A percentile compares a stretch with the other conserved stretches of the same genome.
Evolutionary conservation across 495 filamentous ascomycete species (phyloP).

Genomic region (Trichocladium uniseriatum): DNA sequence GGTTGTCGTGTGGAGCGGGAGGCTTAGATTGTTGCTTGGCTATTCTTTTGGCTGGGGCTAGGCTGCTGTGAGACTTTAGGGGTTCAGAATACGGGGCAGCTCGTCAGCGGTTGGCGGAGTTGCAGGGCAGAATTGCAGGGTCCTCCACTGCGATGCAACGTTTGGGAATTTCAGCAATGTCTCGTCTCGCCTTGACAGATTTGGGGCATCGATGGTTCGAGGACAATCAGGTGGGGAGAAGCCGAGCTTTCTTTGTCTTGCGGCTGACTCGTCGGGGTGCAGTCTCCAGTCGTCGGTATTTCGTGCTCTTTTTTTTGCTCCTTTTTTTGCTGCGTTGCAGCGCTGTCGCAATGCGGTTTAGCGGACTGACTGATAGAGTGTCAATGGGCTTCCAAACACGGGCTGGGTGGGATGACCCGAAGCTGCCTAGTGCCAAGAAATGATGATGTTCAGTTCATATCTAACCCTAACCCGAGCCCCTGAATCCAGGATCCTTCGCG

Average conservation of each 20-base stretch:
- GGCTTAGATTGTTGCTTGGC: background rate
- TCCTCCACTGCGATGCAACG: background rate
- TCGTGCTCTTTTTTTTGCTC: background rate
- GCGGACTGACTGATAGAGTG: background rate
- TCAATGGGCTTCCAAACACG: background rate
- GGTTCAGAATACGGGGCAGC: background rate
- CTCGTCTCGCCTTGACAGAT: too few relatives aligned
- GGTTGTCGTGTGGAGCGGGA: background rate
- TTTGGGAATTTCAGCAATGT: background rate
- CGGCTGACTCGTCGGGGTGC: background rate
- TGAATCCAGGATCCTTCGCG: too few relatives aligned
- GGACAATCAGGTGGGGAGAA: too few relatives aligned
- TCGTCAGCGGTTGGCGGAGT: background rate
- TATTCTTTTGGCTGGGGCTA: background rate
- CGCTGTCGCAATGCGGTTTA: slow-evolving; percentile 4
- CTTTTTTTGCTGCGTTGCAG: background rate
- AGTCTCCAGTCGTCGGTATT: background rate
- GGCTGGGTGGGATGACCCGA: background rate
- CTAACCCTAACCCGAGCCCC: too few relatives aligned
- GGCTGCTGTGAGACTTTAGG: slow-evolving; percentile 5
- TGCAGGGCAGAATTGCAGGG: background rate
- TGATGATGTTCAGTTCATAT: too few relatives aligned
- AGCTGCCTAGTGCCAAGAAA: too few relatives aligned
- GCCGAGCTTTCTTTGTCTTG: background rate
- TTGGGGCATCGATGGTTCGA: too few relatives aligned